A percentile compares a stretch with the other conserved stretches of the same genome.
Conservation (phyloP, 352 stramenopile species). For the Phytophthora parvispora region DNA sequence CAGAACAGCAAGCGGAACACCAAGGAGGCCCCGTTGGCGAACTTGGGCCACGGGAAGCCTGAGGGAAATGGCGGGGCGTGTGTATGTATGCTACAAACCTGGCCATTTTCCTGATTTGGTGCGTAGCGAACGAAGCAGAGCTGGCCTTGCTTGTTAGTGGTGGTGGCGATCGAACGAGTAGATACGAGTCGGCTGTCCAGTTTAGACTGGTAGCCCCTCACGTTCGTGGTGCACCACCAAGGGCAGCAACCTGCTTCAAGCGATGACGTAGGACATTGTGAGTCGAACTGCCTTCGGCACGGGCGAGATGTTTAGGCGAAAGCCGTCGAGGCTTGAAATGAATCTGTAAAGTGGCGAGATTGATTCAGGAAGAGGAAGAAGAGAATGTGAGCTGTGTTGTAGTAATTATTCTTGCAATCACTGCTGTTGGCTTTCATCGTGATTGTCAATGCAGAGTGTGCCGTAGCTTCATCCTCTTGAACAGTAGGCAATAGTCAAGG, state of each 20-base stretch:
- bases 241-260: slow-evolving; percentile 37
- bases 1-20: slow-evolving; percentile 27
- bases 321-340: slow-evolving; percentile 38
- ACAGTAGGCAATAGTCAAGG: too few species aligned
- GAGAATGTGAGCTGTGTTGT: slow-evolving; percentile 47
- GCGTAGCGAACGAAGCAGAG: slow-evolving; percentile 31
- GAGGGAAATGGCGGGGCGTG: slow-evolving; percentile 29
- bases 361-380: slow-evolving; percentile 33
- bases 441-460: too few species aligned
- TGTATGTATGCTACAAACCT: slow-evolving; percentile 29
- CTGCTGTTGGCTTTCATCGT: slow-evolving; percentile 1
- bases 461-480: too few species aligned
- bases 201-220: slow-evolving; percentile 31
- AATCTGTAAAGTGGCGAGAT: slow-evolving; percentile 56
- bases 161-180: slow-evolving; percentile 34
- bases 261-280: slow-evolving; percentile 40
- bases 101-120: slow-evolving; percentile 28
- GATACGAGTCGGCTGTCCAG: slow-evolving; percentile 26
- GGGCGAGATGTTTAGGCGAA: slow-evolving; percentile 29
- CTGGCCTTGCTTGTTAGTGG: slow-evolving; percentile 45
- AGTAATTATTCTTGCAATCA: slow-evolving; percentile 32
- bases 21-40: slow-evolving; percentile 29
- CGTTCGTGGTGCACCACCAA: slow-evolving; percentile 32
- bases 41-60: slow-evolving; percentile 45
- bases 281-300: slow-evolving; percentile 36